These are phyloP conservation scores for Gnaphalium uliginosum DNA, from an alignment of 129 eudicot genomes.

Conservation along the genomic window DNA sequence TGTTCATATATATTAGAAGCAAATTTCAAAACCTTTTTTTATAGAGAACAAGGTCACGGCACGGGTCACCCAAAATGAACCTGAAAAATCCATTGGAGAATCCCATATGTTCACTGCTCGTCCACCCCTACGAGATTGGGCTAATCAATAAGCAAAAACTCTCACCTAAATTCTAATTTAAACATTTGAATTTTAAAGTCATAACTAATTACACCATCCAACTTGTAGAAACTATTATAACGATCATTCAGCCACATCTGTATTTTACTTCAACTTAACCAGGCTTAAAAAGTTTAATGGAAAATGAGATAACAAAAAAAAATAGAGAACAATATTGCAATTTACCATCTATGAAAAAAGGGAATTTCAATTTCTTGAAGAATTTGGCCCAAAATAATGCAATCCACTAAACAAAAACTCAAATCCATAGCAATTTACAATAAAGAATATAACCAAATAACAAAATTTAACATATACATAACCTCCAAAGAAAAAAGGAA, in stretches of 20 bases:
- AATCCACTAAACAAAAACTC: not conserved
- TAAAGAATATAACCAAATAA: not conserved
- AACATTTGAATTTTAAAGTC: not conserved
- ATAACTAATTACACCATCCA: not conserved
- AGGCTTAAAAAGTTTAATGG: too few species aligned
- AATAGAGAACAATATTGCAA: too few species aligned
- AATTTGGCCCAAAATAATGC: not conserved
- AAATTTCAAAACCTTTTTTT: too few species aligned
- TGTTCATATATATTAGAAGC: too few species aligned
- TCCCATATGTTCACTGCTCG: not conserved
- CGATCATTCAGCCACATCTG: too few species aligned
- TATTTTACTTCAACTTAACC: not conserved
- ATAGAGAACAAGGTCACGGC: too few species aligned
- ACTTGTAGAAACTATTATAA: not conserved
- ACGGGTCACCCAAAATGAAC: too few species aligned
- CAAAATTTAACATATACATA: not conserved
- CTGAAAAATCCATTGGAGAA: not conserved
- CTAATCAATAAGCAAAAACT: not conserved
- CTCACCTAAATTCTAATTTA: not conserved
- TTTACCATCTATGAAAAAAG: not conserved
- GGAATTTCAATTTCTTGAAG: not conserved
- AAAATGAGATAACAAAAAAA: too few species aligned
- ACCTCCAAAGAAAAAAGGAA: not conserved
- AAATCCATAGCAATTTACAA: constrained; percentile 6
- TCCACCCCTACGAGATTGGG: not conserved